Base-by-base conservation (phyloP, 2,329 filamentous ascomycete species). In the Hypoxylon sp. region DNA sequence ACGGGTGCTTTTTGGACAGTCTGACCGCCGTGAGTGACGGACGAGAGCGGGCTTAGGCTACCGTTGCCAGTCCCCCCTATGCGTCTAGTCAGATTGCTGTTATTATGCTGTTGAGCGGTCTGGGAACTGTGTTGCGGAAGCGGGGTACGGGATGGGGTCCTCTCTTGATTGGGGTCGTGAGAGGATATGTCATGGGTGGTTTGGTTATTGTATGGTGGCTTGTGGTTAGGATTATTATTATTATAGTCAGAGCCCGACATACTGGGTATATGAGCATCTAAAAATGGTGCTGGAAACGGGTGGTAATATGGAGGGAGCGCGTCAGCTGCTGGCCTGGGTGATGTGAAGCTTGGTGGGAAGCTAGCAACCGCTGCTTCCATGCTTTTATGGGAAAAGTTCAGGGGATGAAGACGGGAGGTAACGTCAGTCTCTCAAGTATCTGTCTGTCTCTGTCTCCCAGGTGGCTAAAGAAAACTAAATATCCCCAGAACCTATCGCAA, bases 281-380 rank as follows among this genome's bases (percentile, higher is more conserved):
- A 64, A 51, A 66, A 61, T 58, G 69, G 63, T 55, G 64, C 66
- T 49, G 69, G 69, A 44, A 57, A 57, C 57, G 65, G 67, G 15
- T 69, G 65, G 25, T 67, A 63, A 43, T 67, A 68, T 7, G 65
- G 65, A 52, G 87, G 87, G 56, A 91, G 79, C 63, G 81, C 81
- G 50, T 82, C 83, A 56, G 87, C 84, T 66, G 87, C 87, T 66
- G 85, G 82, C 71, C 88, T 83, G 65, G 88, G 82, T 70, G 86
- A 80, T 62, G 86, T 83, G 69, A 91, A 85, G 74, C 87, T 88
- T 35, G 21, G 37, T 17, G 7, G n/a, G 27, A 31, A 31, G 2
- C 13, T 16, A n/a, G 11, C 12, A 42, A 9, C 21, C 21, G 5
- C 21, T 25, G 5, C 21, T 25, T 25, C 9, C 21, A 43, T 43